These are phyloP conservation scores for Rhizopogon sp. DNA, from an alignment of 768 basidiomycete species.

Conservation along the genomic window DNA sequence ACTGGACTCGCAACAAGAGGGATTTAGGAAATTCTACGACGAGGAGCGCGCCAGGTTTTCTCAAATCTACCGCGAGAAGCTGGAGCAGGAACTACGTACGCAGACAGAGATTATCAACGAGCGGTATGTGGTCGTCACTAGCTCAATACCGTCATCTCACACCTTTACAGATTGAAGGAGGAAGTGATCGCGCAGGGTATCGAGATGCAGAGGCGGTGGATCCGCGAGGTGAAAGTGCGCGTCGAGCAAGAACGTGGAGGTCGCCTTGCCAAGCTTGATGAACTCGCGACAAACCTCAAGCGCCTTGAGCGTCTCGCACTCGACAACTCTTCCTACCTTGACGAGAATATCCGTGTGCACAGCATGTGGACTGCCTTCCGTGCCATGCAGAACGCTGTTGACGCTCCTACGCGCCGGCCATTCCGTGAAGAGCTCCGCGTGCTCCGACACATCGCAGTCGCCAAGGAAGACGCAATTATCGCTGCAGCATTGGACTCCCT, in stretches of 20 bases:
- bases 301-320: slow-evolving; percentile 87
- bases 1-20: slow-evolving; percentile 81
- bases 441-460: slow-evolving; percentile 67
- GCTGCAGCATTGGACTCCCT: slow-evolving; percentile 62
- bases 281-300: slow-evolving; percentile 85
- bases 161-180: slow-evolving; percentile 66
- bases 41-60: slow-evolving; percentile 70
- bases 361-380: slow-evolving; percentile 91
- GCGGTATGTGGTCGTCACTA: slow-evolving; percentile 49
- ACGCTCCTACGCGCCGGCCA: slow-evolving; percentile 63
- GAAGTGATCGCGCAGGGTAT: slow-evolving; percentile 96
- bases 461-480: slow-evolving; percentile 67
- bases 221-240: slow-evolving; percentile 90
- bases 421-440: slow-evolving; percentile 90
- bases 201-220: slow-evolving; percentile 95
- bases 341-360: slow-evolving; percentile 90
- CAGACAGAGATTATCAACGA: slow-evolving; percentile 95
- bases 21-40: slow-evolving; percentile 76
- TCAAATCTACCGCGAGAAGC: slow-evolving; percentile 77
- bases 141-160: neutral
- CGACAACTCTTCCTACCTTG: slow-evolving; percentile 86
- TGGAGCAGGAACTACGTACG: slow-evolving; percentile 77
- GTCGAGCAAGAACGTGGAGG: slow-evolving; percentile 97
- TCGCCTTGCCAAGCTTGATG: slow-evolving; percentile 90
- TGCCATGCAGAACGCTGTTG: slow-evolving; percentile 64